Evolutionary conservation across 768 basidiomycete species (phyloP).

Genomic region (Hemileccinum rubropunctum): DNA sequence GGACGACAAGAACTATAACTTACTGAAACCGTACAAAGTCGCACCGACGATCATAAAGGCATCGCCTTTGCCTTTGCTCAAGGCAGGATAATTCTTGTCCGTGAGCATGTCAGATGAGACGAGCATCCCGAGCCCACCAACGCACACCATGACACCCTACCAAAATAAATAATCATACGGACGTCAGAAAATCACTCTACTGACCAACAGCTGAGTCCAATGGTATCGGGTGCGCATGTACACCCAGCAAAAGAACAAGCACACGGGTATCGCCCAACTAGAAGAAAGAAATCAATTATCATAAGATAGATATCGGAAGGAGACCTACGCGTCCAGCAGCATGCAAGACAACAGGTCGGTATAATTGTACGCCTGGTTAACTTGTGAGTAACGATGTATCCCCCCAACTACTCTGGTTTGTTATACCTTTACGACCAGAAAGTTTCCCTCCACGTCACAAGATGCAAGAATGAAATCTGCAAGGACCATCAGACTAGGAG

Average conservation of each 20-base stretch:
- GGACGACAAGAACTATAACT: slow-evolving; percentile 27
- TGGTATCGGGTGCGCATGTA: slow-evolving; percentile 80
- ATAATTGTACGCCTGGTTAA: slow-evolving; percentile 69
- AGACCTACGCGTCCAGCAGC: slow-evolving; percentile 79
- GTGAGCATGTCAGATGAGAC: slow-evolving; percentile 78
- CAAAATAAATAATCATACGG: background rate
- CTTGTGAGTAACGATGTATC: background rate
- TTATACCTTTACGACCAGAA: slow-evolving; percentile 71
- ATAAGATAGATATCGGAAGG: background rate
- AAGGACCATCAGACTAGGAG: slow-evolving; percentile 4
- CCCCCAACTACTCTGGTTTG: background rate
- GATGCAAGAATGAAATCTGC: slow-evolving; percentile 74
- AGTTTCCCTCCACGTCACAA: slow-evolving; percentile 88
- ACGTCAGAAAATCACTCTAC: slow-evolving; percentile 16
- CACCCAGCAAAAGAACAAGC: slow-evolving; percentile 78
- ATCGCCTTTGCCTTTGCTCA: slow-evolving; percentile 72
- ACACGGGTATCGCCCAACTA: slow-evolving; percentile 88
- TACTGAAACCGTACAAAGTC: slow-evolving; percentile 83
- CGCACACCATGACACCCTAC: slow-evolving; percentile 70
- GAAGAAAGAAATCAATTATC: slow-evolving; percentile 23
- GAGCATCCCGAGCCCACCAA: slow-evolving; percentile 75
- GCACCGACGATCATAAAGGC: slow-evolving; percentile 86
- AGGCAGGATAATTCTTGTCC: slow-evolving; percentile 67
- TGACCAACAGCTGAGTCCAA: slow-evolving; percentile 77
- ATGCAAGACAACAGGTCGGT: slow-evolving; percentile 87